phyloP scores from a whole-genome alignment of 1,139 yeast species.

The Yamadazyma atlantica region DNA sequence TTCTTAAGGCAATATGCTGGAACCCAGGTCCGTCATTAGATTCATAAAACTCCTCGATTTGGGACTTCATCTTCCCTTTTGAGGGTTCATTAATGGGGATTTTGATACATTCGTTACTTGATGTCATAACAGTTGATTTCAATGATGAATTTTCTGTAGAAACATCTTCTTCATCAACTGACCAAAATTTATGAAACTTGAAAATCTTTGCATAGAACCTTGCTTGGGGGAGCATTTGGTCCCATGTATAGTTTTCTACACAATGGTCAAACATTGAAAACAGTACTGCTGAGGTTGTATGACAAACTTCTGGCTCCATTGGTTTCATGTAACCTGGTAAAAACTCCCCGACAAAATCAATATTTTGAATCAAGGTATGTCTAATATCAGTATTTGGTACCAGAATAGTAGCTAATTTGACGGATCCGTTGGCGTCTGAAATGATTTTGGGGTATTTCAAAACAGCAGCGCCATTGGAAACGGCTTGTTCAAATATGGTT shows the following conservation, averaged over 20 bases:
- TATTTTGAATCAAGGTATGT: slow-evolving; percentile 63
- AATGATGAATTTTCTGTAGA: slow-evolving; percentile 68
- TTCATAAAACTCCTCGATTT: slow-evolving; percentile 78
- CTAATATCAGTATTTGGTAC: slow-evolving; percentile 62
- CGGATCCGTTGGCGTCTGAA: slow-evolving; percentile 50
- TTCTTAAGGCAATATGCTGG: slow-evolving; percentile 74
- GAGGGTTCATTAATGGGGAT: slow-evolving; percentile 90
- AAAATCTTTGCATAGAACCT: slow-evolving; percentile 57
- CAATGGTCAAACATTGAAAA: slow-evolving; percentile 65
- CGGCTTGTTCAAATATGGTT: slow-evolving; percentile 44
- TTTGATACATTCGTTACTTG: slow-evolving; percentile 62
- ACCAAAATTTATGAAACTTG: slow-evolving; percentile 80
- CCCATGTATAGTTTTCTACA: slow-evolving; percentile 77
- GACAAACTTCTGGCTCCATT: not conserved
- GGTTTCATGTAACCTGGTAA: slow-evolving; percentile 52
- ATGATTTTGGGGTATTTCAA: slow-evolving; percentile 40
- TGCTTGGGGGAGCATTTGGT: slow-evolving; percentile 59
- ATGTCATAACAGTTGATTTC: slow-evolving; percentile 74
- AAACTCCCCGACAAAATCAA: slow-evolving; percentile 47
- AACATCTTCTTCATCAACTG: slow-evolving; percentile 77
- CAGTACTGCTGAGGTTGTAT: slow-evolving; percentile 7
- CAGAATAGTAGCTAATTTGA: slow-evolving; percentile 53
- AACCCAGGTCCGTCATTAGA: slow-evolving; percentile 79
- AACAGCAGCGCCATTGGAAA: slow-evolving; percentile 53
- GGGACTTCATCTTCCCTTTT: slow-evolving; percentile 60